These are phyloP conservation scores for Epichloe sylvatica DNA, from an alignment of 2,329 filamentous ascomycete genomes.

Conservation along the genomic window DNA sequence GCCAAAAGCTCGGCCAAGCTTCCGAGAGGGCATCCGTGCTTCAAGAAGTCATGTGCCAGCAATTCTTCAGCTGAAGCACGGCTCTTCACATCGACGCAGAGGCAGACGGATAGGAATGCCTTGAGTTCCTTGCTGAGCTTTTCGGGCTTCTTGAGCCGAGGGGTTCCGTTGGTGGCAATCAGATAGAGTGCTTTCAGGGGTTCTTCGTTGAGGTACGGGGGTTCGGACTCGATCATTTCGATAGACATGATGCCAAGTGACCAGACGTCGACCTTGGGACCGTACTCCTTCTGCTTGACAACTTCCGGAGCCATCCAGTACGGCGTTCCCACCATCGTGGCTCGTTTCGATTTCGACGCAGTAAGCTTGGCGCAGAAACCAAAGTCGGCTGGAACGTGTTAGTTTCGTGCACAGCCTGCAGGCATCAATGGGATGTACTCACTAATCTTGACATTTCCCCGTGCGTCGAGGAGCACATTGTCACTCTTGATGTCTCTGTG, in stretches of 20 bases:
- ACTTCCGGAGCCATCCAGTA: conserved; percentile 99
- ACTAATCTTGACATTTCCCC: conserved; percentile 97
- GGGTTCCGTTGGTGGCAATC: conserved; percentile 95
- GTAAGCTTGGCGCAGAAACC: conserved; percentile 98
- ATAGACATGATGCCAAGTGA: conserved; percentile 99
- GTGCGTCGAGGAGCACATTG: conserved; percentile 87
- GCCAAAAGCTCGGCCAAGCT: conserved; percentile 78
- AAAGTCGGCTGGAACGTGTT: conserved; percentile 65
- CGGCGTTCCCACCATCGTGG: conserved; percentile 96
- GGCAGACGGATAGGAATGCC: conserved; percentile 87
- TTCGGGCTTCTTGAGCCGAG: conserved; percentile 93
- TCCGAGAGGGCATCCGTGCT: conserved; percentile 70
- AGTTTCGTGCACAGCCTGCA: conserved; percentile 10
- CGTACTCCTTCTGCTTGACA: conserved; percentile 98
- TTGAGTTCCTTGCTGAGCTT: conserved; percentile 97
- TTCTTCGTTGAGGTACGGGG: conserved; percentile 94
- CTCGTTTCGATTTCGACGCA: conserved; percentile 90
- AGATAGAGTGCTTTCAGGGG: conserved; percentile 93
- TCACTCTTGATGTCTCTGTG: conserved; percentile 99
- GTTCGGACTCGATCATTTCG: conserved; percentile 98
- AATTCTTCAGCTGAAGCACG: conserved; percentile 85
- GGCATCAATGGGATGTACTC: conserved; percentile 27
- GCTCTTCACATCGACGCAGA: conserved; percentile 93
- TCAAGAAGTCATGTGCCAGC: conserved; percentile 83
- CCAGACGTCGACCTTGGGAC: conserved; percentile 97